These are phyloP conservation scores for Fusarium guadeloupense DNA, from an alignment of 2,329 filamentous ascomycete species.

Conservation along the genomic window DNA sequence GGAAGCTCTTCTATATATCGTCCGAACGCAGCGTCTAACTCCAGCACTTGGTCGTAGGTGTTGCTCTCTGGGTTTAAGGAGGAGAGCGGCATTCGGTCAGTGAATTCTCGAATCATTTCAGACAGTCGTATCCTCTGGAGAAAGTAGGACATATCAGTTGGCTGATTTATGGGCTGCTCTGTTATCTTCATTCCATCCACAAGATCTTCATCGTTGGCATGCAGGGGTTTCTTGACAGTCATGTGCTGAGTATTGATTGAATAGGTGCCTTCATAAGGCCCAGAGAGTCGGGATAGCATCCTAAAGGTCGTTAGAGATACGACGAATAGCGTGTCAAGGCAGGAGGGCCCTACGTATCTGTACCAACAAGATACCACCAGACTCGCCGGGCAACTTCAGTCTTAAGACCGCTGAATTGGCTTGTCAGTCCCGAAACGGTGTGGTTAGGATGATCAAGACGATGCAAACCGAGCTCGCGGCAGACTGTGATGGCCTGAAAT, in stretches of 20 bases:
- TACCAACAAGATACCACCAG: conserved; percentile 56
- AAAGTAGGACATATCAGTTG: conserved; percentile 51
- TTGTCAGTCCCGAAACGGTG: conserved; percentile 21
- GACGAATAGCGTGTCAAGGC: no score
- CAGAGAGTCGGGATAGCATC: conserved; percentile 50
- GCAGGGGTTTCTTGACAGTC: conserved; percentile 50
- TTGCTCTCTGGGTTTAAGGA: conserved; percentile 44
- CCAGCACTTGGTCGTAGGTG: conserved; percentile 46
- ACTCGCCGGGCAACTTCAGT: conserved; percentile 53
- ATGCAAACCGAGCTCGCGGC: conserved; percentile 49
- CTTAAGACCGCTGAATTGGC: conserved; percentile 40
- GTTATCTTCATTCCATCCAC: conserved; percentile 42
- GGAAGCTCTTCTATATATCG: conserved; percentile 44
- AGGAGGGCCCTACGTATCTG: conserved; percentile 50
- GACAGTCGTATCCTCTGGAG: conserved; percentile 51
- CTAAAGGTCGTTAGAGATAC: conserved; percentile 36
- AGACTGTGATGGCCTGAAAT: conserved; percentile 30
- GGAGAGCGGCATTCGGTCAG: conserved; percentile 45
- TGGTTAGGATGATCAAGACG: conserved; percentile 49
- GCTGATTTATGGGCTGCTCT: conserved; percentile 43
- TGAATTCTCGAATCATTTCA: conserved; percentile 49
- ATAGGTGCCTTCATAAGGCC: conserved; percentile 49
- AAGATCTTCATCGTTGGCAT: conserved; percentile 52
- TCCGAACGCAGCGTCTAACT: conserved; percentile 46
- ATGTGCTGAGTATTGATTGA: conserved; percentile 52